Percentiles rank a stretch among this genome's conserved stretches.
Evolutionary conservation across 208 protist genomes (phyloP).

Genomic region (Acanthamoeba polyphaga): DNA sequence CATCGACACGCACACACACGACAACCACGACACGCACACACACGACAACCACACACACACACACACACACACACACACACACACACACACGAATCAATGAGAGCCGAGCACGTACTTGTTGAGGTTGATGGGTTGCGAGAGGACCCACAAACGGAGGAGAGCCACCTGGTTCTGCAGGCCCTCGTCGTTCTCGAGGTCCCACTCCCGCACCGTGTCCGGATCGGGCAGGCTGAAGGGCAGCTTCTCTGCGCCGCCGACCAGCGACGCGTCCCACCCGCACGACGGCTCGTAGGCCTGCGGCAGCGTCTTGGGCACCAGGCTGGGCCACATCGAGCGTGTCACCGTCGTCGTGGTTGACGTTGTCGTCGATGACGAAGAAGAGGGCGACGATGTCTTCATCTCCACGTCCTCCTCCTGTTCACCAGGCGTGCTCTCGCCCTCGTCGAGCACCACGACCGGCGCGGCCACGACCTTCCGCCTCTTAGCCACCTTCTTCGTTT

Average conservation of each 20-base stretch:
- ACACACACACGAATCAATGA: too few relatives aligned
- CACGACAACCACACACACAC: neutral
- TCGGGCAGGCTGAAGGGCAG: slow-evolving; percentile 8
- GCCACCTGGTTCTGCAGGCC: neutral
- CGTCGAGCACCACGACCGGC: neutral
- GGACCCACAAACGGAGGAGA: slow-evolving; percentile 27
- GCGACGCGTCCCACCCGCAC: neutral
- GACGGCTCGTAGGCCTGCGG: slow-evolving; percentile 11
- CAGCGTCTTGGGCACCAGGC: neutral
- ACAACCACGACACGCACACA: neutral
- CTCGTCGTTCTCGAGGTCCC: slow-evolving; percentile 20
- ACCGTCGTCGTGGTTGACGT: neutral
- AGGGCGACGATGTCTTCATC: neutral
- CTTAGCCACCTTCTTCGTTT: neutral
- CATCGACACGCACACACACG: too few relatives aligned
- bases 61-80: too few relatives aligned
- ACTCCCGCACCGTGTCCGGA: neutral
- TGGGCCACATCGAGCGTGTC: neutral
- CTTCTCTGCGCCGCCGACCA: neutral
- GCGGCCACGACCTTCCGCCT: neutral
- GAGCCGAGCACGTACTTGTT: neutral
- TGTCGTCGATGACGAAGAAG: neutral
- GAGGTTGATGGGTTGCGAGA: slow-evolving; percentile 45
- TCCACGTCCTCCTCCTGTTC: neutral
- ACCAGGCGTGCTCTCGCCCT: neutral